Evolutionary conservation across 2,329 filamentous ascomycete genomes (phyloP), one percentile per base, ranked within the genome.

Genomic region (Aspergillus sp.): DNA sequence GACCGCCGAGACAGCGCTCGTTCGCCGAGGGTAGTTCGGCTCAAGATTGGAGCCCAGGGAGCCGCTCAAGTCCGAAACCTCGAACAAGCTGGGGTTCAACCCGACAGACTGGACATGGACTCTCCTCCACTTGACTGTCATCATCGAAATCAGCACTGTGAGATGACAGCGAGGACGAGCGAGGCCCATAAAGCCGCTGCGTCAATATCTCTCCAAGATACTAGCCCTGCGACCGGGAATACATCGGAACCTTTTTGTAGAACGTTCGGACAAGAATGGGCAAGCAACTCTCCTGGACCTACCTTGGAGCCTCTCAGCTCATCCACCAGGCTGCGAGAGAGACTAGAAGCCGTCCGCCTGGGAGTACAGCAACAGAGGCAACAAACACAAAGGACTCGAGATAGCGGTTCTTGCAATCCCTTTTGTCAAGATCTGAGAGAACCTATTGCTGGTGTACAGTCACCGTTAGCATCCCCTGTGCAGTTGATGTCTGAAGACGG

Each of bases 11-110:
- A 23, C 4, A 6, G 21, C 21, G n/a, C n/a, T n/a, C n/a, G n/a
- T n/a, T 23, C 21, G 21, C 21, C 3, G 6, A 3, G 6, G 23
- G 10, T 66, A 3, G 48, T 67, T 21, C 56, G 53, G 19, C 52
- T 66, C 38, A 63, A 45, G 21, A 55, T 66, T 20, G 62, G 59
- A 6, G 43, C 53, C 3, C 54, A 60, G 38, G 55, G 58, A 29
- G 64, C 60, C 19, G 63, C 64, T 41, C 57, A 59, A 32, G 57
- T 66, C 50, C 14, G 25, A 3, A 17, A 29, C 23, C 9, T 31
- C 23, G 20, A 40, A n/a, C 6, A 4, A n/a, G 11, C 23, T 9
- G 11, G 23, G 7, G 38, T 38, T 17, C 36, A 51, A 19, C 52
- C 52, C 4, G 11, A 21, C 7, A 38, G n/a, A 17, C 42, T 49